Base-by-base conservation (phyloP, 306 rosid species). In the Adenanthera pavonina region DNA sequence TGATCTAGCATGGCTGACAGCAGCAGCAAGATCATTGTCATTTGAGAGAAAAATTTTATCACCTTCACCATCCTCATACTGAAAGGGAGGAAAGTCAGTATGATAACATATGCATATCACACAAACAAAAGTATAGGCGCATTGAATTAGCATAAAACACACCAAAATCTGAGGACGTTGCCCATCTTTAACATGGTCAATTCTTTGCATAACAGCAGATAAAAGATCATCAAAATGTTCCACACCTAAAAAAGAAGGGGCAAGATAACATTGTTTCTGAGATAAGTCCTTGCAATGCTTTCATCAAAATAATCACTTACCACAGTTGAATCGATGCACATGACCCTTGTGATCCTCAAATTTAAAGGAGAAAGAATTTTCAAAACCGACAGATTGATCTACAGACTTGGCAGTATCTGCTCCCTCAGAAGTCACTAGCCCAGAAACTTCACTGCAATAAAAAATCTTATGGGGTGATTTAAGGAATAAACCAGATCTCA, bases 61-160 rank as follows among this genome's bases (percentile, higher is more conserved):
- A 64, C 98, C 94, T 89, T 95, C 99, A 59, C 93, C 98, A 76
- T 95, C 99, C 89, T 93, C 96, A 10, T 92, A 95, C 99, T 95
- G 36, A 48, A 60, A 61, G 69, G 72, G 77, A 69, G 70, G 66
- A 6, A 80, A 30, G 62, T 75, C 47, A 65, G 72, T 16, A 51
- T 43, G 76, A 60, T 16, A 30, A 52, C 67, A 72, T 61, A 40
- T 49, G 54, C 46, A 68, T 30, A 15, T 34, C 36, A 36, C 59
- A 76, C 43, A 60, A 78, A 54, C 51, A 64, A 41, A 80, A 81
- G 53, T 62, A 82, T 46, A 74, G 51, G 54, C 43, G 54, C 43
- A 41, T 64, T 59, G 19, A 83, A 65, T 51, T 16, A 78, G 82
- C 61, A 72, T 46, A 7, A 79, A 82, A 64, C 86, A 77, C 56